Base-by-base conservation (phyloP, 495 filamentous ascomycete genomes). In the Penicillium silybi region DNA sequence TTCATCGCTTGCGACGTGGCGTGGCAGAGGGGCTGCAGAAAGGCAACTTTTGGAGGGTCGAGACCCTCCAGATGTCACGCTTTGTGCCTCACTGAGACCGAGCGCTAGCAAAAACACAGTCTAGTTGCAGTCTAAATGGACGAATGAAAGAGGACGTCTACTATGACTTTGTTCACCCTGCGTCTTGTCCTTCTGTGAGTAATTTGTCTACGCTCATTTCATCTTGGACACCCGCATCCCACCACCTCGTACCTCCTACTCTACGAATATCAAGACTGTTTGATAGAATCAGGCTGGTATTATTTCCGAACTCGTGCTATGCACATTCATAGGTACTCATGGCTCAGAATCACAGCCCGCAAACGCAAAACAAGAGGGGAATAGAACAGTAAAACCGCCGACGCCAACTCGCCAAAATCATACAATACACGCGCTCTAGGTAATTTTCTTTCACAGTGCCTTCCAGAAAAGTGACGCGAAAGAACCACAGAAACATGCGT, bases 341-440 rank as follows among this genome's bases (percentile, higher is more conserved):
- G 37, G 38, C 51, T 44, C 15, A 19, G 41, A 44, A 20, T 37
- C 40, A 19, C 32, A 44, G 48, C 45, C n/a, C 18, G 41, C 29
- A 48, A 40, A 49, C 37, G 52, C 41, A 46, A 52, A 51, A 46
- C 32, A 38, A 41, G 17, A 51, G 46, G 51, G 51, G 51, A 57
- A 54, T 34, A 55, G 37, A 53, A 46, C 51, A 64, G 65, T 51
- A 53, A 46, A 51, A 44, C 60, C 53, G 52, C 51, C 41, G 68
- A 68, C 63, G 59, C 70, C 70, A 55, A 52, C 53, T 58, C 54
- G 49, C 67, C 57, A 37, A 61, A 64, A 62, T 54, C 59, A 71
- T 74, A 75, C 71, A 76, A 68, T 70, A 77, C 73, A 71, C 64
- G 61, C 70, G 67, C 67, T 76, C 71, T 74, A 74, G 64, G 66